phyloP scores from a whole-genome alignment of 2,329 filamentous ascomycete species.

The Verticillium zaregamsianum region DNA sequence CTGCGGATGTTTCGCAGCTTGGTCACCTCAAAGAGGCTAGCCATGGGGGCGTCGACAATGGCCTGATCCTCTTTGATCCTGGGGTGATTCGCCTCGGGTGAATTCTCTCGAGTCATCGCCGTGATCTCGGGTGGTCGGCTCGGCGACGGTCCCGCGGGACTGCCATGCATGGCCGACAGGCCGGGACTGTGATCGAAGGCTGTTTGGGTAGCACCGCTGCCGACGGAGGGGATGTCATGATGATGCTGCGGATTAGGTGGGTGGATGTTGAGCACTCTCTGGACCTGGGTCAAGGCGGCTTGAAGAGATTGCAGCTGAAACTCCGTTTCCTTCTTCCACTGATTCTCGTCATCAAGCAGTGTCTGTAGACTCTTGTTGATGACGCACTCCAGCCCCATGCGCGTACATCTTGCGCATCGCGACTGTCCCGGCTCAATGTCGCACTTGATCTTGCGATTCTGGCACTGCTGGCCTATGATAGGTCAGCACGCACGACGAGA shows the following conservation, averaged over 20 bases:
- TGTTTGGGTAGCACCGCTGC: slow-evolving; percentile 1
- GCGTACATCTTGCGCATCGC: slow-evolving; percentile 2
- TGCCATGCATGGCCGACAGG: slow-evolving; percentile 10
- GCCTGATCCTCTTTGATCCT: slow-evolving; percentile 24
- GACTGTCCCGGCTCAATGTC: slow-evolving; percentile 2
- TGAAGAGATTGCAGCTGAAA: slow-evolving; percentile 19
- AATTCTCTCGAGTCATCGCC: slow-evolving; percentile 28
- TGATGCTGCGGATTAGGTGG: slow-evolving; percentile 1
- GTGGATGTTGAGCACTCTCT: slow-evolving; percentile 13
- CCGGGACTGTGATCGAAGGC: slow-evolving; percentile 8
- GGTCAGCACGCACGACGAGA: background rate
- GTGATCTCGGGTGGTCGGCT: slow-evolving; percentile 17
- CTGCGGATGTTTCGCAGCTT: slow-evolving; percentile 26
- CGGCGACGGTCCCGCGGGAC: slow-evolving; percentile 13
- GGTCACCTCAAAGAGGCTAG: slow-evolving; percentile 50
- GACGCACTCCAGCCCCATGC: slow-evolving; percentile 23
- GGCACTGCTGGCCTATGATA: slow-evolving; percentile 4
- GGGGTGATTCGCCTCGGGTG: slow-evolving; percentile 31
- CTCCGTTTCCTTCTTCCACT: slow-evolving; percentile 17
- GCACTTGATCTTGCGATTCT: slow-evolving; percentile 8
- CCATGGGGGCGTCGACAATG: slow-evolving; percentile 46
- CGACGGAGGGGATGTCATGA: slow-evolving; percentile 1
- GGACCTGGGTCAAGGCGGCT: slow-evolving; percentile 20
- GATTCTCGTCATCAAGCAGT: slow-evolving; percentile 15
- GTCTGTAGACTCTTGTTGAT: slow-evolving; percentile 39